Evolutionary conservation across 768 basidiomycete species (phyloP).

Genomic region (Tricholoma bakamatsutake): DNA sequence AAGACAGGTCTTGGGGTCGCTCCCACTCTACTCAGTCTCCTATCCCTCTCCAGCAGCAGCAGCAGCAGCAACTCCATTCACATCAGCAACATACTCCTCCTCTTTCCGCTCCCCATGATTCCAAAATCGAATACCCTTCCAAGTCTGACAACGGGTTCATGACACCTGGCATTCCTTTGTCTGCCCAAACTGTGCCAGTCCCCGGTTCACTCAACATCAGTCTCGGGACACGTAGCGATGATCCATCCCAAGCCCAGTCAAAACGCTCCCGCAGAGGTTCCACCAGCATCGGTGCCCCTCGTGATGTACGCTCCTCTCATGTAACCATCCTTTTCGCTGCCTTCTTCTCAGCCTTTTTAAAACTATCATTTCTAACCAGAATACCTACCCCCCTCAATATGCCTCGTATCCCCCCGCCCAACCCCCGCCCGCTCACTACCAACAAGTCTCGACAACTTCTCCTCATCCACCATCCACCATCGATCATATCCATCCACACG

Average conservation of each 20-base stretch:
- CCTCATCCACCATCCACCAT: constrained; percentile 29
- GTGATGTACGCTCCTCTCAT: constrained; percentile 44
- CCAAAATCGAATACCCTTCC: constrained; percentile 36
- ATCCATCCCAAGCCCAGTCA: constrained; percentile 27
- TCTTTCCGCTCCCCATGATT: constrained; percentile 38
- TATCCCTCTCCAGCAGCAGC: constrained; percentile 17
- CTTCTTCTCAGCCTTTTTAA: background rate
- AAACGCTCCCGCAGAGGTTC: constrained; percentile 39
- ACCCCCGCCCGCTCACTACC: constrained; percentile 26
- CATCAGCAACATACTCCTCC: constrained; percentile 47
- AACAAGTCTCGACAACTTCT: constrained; percentile 25
- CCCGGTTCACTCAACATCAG: constrained; percentile 31
- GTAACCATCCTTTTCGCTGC: constrained; percentile 29
- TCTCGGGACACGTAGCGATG: constrained; percentile 29
- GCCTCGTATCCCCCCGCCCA: constrained; percentile 34
- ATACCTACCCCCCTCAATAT: constrained; percentile 38
- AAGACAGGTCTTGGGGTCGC: constrained; percentile 32
- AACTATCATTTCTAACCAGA: constrained; percentile 14
- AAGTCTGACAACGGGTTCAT: constrained; percentile 49
- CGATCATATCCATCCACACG: constrained; percentile 36
- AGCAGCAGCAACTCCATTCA: constrained; percentile 31
- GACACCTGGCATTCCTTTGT: constrained; percentile 40
- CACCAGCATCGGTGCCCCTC: constrained; percentile 30
- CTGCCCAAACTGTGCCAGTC: constrained; percentile 36
- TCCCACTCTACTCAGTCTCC: constrained; percentile 17